Evolutionary conservation across 164 flowering plant genomes (phyloP).

Genomic region (Annona cherimola): DNA sequence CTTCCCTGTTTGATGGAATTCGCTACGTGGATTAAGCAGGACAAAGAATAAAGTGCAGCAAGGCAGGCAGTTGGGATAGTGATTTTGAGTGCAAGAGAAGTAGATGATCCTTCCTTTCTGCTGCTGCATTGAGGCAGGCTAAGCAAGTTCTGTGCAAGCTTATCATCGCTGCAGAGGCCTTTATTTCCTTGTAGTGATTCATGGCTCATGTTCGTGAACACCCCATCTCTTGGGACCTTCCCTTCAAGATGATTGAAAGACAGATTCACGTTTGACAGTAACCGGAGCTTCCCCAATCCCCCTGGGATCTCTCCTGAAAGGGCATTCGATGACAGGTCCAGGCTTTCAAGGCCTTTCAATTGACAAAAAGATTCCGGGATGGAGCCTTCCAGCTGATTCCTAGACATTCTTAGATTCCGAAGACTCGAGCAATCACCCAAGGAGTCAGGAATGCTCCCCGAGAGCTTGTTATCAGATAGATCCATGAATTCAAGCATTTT

Average conservation of each 20-base stretch:
- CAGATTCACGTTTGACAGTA: conserved; percentile 16
- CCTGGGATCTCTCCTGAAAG: conserved; percentile 28
- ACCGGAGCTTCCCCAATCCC: conserved; percentile 7
- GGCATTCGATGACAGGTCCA: conserved; percentile 27
- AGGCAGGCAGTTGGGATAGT: neutral
- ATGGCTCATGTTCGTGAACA: conserved; percentile 24
- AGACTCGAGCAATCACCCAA: conserved; percentile 19
- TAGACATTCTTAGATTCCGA: conserved; percentile 8
- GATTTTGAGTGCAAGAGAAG: neutral
- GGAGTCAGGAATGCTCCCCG: conserved; percentile 23
- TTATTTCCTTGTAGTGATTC: conserved; percentile 26
- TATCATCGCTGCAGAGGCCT: conserved; percentile 29
- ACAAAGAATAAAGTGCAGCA: neutral
- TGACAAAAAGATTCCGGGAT: conserved; percentile 20
- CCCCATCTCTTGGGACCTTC: conserved; percentile 31
- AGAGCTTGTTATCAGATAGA: conserved; percentile 22
- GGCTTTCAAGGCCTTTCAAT: conserved; percentile 8
- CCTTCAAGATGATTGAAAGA: conserved; percentile 38
- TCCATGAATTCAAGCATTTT: conserved; percentile 6
- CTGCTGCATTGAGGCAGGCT: conserved; percentile 21
- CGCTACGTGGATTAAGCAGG: neutral
- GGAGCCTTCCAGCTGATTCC: conserved; percentile 21
- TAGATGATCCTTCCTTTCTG: neutral
- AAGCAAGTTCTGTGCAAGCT: conserved; percentile 3
- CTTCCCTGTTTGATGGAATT: neutral